phyloP scores from a whole-genome alignment of 306 rosid genomes.

The Mucuna pruriens region DNA sequence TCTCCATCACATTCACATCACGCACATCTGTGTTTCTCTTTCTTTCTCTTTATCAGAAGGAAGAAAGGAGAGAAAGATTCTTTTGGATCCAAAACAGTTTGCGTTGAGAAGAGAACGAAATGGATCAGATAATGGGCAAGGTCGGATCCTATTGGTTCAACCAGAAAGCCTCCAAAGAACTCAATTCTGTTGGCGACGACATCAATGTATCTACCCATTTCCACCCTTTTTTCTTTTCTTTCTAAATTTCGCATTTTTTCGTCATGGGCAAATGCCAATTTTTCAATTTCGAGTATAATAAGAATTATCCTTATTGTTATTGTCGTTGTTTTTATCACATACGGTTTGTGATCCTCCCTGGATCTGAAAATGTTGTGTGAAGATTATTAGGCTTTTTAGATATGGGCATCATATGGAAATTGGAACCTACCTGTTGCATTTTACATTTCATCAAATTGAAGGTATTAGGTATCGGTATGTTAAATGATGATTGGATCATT shows the following conservation, averaged over 20 bases:
- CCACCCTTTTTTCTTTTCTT: not conserved
- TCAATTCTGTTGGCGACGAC: slow-evolving; percentile 74
- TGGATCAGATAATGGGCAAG: slow-evolving; percentile 75
- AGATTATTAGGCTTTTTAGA: not conserved
- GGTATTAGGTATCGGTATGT: not conserved
- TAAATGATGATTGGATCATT: not conserved
- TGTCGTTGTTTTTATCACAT: not conserved
- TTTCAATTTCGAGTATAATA: not conserved
- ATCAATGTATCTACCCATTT: slow-evolving; percentile 50
- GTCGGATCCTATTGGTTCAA: slow-evolving; percentile 87
- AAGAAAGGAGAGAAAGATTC: not conserved
- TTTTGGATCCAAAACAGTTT: slow-evolving; percentile 29
- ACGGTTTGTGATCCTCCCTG: not conserved
- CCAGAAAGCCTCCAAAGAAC: slow-evolving; percentile 68
- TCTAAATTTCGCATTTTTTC: not conserved
- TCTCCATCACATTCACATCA: not conserved
- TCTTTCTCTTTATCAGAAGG: slow-evolving; percentile 15
- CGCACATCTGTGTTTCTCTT: not conserved
- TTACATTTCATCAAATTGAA: not conserved
- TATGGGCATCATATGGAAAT: not conserved
- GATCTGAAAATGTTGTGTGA: slow-evolving; percentile 12
- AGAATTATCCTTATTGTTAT: not conserved
- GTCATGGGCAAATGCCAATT: not conserved
- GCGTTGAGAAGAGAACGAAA: slow-evolving; percentile 20
- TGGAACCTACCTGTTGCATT: not conserved